phyloP scores from a whole-genome alignment of 2,329 filamentous ascomycete genomes.

The Pseudogymnoascus sp. region DNA sequence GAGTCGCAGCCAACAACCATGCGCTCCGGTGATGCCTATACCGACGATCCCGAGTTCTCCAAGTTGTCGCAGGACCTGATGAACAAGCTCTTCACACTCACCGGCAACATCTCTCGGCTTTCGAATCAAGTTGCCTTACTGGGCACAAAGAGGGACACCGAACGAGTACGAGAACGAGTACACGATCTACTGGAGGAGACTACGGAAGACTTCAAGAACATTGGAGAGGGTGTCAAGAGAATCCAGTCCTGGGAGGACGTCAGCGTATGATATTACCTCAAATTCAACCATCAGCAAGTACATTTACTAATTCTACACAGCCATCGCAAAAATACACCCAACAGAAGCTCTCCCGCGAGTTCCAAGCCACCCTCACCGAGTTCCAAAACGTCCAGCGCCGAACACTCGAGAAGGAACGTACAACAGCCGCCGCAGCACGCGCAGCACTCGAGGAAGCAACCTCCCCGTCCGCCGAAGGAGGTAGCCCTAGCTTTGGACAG shows the following conservation, averaged over 20 bases:
- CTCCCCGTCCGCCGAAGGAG: constrained; percentile 31
- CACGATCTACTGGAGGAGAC: constrained; percentile 84
- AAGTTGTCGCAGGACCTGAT: constrained; percentile 75
- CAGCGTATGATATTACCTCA: constrained; percentile 46
- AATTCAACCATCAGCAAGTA: neutral
- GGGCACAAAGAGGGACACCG: constrained; percentile 85
- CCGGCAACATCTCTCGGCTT: constrained; percentile 79
- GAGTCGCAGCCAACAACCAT: constrained; percentile 71
- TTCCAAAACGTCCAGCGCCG: constrained; percentile 89
- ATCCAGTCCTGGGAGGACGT: constrained; percentile 82
- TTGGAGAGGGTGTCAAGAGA: constrained; percentile 90
- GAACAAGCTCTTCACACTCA: constrained; percentile 82
- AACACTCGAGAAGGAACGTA: constrained; percentile 87
- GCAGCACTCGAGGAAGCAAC: constrained; percentile 64
- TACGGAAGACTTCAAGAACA: constrained; percentile 78
- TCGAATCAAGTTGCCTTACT: constrained; percentile 78
- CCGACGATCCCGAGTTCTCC: constrained; percentile 89
- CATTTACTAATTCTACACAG: constrained; percentile 40
- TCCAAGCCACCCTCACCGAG: constrained; percentile 79
- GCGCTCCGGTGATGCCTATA: constrained; percentile 69
- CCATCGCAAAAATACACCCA: constrained; percentile 95
- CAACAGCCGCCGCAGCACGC: constrained; percentile 75
- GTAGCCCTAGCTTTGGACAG: constrained; percentile 39
- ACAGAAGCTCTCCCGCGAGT: constrained; percentile 89
- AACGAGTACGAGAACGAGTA: constrained; percentile 83